A percentile compares a stretch with the other conserved stretches of the same genome.
Conservation (phyloP, 2,329 filamentous ascomycete species). For the Lachnellula suecica region DNA sequence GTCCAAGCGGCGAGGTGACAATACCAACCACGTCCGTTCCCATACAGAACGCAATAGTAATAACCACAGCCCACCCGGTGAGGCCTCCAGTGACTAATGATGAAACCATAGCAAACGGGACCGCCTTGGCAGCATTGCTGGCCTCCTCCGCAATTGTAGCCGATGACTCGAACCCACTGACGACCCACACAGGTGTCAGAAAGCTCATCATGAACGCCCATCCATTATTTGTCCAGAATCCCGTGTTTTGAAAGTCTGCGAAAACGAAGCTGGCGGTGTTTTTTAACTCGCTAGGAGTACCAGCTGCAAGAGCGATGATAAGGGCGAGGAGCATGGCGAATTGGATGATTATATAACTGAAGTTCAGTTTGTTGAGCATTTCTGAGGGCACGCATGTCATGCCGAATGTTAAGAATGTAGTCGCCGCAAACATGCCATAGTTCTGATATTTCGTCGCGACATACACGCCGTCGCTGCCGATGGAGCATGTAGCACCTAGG, state of each 20-base stretch:
- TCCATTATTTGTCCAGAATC: slow-evolving; percentile 31
- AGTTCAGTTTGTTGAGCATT: slow-evolving; percentile 29
- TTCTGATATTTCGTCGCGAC: slow-evolving; percentile 31
- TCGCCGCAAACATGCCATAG: slow-evolving; percentile 33
- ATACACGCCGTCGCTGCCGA: slow-evolving; percentile 24
- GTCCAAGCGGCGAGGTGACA: slow-evolving; percentile 46
- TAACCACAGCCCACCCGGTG: slow-evolving; percentile 55
- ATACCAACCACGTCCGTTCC: slow-evolving; percentile 45
- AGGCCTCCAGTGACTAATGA: slow-evolving; percentile 32
- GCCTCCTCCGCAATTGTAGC: slow-evolving; percentile 34
- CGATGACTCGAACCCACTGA: slow-evolving; percentile 31
- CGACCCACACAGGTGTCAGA: slow-evolving; percentile 34
- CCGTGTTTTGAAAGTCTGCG: slow-evolving; percentile 29
- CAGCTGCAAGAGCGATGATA: slow-evolving; percentile 30
- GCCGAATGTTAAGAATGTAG: slow-evolving; percentile 28
- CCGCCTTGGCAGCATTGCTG: slow-evolving; percentile 31
- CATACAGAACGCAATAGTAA: slow-evolving; percentile 57
- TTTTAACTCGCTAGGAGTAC: slow-evolving; percentile 26
- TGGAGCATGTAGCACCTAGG: slow-evolving; percentile 28
- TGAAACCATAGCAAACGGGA: slow-evolving; percentile 34
- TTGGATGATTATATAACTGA: slow-evolving; percentile 31
- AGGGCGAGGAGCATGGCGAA: slow-evolving; percentile 30
- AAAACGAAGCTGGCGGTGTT: slow-evolving; percentile 31
- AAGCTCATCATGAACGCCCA: slow-evolving; percentile 34
- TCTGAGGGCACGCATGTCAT: slow-evolving; percentile 33